Conservation (phyloP, 169 alveolate species). For the Plasmodium fragile region DNA sequence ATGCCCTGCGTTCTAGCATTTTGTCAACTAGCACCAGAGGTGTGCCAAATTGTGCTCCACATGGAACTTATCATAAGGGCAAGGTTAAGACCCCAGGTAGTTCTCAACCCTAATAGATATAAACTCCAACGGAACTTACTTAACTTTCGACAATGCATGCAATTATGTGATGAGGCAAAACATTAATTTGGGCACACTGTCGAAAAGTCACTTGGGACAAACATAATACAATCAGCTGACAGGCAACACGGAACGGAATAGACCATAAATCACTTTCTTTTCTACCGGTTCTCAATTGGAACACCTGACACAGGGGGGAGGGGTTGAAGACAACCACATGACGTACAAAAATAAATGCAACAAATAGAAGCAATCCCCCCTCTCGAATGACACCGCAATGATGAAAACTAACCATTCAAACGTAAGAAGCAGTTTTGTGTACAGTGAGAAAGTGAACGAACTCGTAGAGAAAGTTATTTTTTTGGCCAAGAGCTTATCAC, state of each 20-base stretch:
- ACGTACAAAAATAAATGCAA: not conserved
- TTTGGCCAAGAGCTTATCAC: slow-evolving; percentile 11
- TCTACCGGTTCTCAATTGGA: not conserved
- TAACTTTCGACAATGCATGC: not conserved
- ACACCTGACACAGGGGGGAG: not conserved
- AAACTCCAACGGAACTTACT: not conserved
- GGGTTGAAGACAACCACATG: not conserved
- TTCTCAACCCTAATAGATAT: not conserved
- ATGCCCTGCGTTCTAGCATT: not conserved
- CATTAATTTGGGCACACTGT: not conserved
- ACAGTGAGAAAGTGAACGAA: slow-evolving; percentile 8
- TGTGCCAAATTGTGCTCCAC: not conserved
- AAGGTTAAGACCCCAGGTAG: not conserved
- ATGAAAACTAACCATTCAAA: not conserved
- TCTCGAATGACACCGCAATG: not conserved
- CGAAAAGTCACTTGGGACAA: not conserved
- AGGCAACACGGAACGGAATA: not conserved
- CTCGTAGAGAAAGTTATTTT: not conserved
- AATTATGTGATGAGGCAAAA: not conserved
- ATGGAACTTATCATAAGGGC: not conserved
- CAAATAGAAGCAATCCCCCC: not conserved
- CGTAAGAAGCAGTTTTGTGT: slow-evolving; percentile 25
- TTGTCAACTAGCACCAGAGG: not conserved
- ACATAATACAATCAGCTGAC: not conserved
- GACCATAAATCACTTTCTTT: not conserved